Percentiles rank a stretch among this genome's conserved stretches.
These are phyloP conservation scores for Punica granatum DNA, from an alignment of 345 rosid species.

Conservation along the genomic window DNA sequence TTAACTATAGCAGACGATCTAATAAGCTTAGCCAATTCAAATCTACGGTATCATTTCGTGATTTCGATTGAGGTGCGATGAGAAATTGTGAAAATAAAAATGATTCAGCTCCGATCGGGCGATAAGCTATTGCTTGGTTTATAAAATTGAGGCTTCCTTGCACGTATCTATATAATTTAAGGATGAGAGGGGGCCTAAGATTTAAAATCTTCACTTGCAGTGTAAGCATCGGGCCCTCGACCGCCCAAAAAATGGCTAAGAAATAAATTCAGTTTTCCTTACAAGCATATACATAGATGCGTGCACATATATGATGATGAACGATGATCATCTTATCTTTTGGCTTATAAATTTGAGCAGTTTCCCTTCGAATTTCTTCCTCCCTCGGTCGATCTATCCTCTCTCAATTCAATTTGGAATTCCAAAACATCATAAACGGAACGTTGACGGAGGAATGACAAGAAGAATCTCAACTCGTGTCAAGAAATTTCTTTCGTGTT, in stretches of 20 bases:
- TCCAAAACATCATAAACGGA: neutral
- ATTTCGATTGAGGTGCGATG: too few species aligned
- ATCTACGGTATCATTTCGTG: too few species aligned
- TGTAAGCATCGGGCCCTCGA: neutral
- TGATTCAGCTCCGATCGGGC: too few species aligned
- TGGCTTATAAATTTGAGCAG: neutral
- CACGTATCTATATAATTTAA: neutral
- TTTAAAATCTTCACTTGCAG: neutral
- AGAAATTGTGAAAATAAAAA: too few species aligned
- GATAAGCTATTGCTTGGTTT: neutral
- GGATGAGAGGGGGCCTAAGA: neutral
- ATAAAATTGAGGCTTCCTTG: neutral
- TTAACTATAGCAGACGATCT: too few species aligned
- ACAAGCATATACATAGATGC: neutral
- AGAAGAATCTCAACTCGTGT: slow-evolving; percentile 13
- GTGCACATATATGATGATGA: neutral
- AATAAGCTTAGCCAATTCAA: too few species aligned
- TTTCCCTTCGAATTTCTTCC: neutral
- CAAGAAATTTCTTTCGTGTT: slow-evolving; percentile 16
- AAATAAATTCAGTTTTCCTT: neutral
- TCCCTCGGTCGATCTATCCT: neutral
- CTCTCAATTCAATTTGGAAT: neutral
- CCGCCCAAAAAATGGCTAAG: neutral
- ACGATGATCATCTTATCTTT: too few species aligned
- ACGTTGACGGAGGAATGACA: slow-evolving; percentile 13